Conservation (phyloP, 2,329 filamentous ascomycete genomes). For the Xylariales sp. region DNA sequence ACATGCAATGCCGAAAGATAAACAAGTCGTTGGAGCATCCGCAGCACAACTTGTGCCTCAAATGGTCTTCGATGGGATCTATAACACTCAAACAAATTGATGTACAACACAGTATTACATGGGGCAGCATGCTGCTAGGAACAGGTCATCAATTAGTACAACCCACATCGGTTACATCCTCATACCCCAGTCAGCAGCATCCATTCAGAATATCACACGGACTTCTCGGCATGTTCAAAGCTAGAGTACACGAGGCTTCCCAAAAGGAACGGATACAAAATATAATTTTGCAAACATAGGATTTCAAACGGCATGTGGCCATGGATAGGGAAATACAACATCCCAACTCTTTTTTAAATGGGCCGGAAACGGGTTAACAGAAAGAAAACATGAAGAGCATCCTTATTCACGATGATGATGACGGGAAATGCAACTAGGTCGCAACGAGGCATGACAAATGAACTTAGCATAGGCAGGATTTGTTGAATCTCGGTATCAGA, state of each 20-base stretch:
- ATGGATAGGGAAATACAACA: constrained; percentile 9
- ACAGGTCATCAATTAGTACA: constrained; percentile 6
- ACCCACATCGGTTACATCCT: constrained; percentile 7
- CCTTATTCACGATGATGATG: constrained; percentile 36
- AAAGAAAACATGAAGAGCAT: constrained; percentile 9
- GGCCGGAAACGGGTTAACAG: constrained; percentile 5
- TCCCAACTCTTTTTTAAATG: constrained; percentile 11
- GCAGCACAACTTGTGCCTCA: background rate
- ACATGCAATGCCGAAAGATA: constrained; percentile 5
- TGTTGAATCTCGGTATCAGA: constrained; percentile 25
- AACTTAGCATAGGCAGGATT: constrained; percentile 35
- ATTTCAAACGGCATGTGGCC: constrained; percentile 17
- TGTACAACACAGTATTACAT: constrained; percentile 11
- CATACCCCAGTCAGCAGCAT: background rate
- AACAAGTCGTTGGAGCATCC: background rate
- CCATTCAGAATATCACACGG: background rate
- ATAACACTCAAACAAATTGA: constrained; percentile 5
- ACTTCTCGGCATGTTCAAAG: constrained; percentile 7
- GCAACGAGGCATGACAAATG: constrained; percentile 27
- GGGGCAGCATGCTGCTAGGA: constrained; percentile 5
- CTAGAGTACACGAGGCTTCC: constrained; percentile 1
- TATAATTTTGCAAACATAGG: constrained; percentile 15
- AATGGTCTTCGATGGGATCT: constrained; percentile 10
- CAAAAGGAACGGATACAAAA: background rate
- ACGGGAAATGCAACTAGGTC: constrained; percentile 31